Percentiles rank a stretch among this genome's conserved stretches.
Evolutionary conservation across 306 rosid species (phyloP).

Genomic region (Boehmeria nivea): DNA sequence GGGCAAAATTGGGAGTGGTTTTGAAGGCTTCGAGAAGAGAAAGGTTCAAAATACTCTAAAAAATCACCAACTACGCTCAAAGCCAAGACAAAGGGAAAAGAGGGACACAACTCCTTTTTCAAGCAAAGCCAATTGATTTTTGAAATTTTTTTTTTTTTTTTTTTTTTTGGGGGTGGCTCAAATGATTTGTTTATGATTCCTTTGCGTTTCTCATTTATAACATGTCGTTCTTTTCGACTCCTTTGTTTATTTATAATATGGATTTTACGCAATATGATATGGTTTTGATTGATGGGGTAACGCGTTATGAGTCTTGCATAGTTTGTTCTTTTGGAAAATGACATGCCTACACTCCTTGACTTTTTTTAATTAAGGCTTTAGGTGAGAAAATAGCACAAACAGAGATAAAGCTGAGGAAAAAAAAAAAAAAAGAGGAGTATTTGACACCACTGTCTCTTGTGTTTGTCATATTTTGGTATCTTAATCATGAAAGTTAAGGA

Average conservation of each 20-base stretch:
- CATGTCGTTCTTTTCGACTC: neutral
- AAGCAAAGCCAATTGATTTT: slow-evolving; percentile 20
- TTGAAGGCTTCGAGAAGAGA: too few relatives aligned
- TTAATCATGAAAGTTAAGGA: too few relatives aligned
- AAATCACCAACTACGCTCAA: too few relatives aligned
- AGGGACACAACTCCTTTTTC: slow-evolving; percentile 28
- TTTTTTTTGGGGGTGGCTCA: neutral
- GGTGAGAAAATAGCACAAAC: too few relatives aligned
- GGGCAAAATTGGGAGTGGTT: neutral
- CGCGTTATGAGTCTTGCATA: slow-evolving; percentile 30
- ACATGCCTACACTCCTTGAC: slow-evolving; percentile 57
- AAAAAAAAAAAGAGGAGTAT: too few relatives aligned
- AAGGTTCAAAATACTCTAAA: too few relatives aligned
- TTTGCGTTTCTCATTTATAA: slow-evolving; percentile 4
- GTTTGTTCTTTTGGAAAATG: slow-evolving; percentile 26
- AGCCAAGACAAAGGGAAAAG: too few relatives aligned
- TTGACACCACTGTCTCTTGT: too few relatives aligned
- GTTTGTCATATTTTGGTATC: too few relatives aligned
- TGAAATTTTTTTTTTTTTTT: neutral
- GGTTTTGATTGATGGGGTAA: slow-evolving; percentile 24
- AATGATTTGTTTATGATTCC: slow-evolving; percentile 5
- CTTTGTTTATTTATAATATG: neutral
- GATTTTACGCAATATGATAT: neutral
- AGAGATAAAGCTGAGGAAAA: too few relatives aligned
- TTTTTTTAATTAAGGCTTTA: neutral